Conservation (phyloP, 306 rosid species). For the Betula pendula region DNA sequence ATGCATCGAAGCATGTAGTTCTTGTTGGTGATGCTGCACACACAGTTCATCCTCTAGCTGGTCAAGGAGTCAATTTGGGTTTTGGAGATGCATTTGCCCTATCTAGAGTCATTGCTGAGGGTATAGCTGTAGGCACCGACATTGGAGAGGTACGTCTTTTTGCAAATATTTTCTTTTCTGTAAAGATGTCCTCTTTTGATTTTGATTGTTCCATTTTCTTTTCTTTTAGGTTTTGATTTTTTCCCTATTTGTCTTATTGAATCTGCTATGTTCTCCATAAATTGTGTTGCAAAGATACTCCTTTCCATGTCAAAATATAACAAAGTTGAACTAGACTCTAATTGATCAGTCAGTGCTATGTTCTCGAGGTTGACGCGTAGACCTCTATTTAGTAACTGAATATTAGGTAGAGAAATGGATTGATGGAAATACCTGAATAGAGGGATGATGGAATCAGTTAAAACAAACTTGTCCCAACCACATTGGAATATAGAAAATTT, state of each 20-base stretch:
- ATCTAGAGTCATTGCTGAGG: conserved; percentile 74
- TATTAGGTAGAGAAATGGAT: background rate
- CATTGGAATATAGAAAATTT: background rate
- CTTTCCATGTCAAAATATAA: background rate
- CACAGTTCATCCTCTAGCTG: conserved; percentile 94
- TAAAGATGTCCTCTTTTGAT: background rate
- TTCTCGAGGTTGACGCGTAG: background rate
- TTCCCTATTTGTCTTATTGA: background rate
- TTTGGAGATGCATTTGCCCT: conserved; percentile 83
- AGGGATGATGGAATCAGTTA: background rate
- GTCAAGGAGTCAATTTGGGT: conserved; percentile 96
- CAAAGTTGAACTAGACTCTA: background rate
- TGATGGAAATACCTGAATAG: background rate
- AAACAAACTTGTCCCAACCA: background rate
- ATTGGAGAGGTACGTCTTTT: conserved; percentile 70
- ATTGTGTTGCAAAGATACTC: background rate
- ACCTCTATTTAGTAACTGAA: background rate
- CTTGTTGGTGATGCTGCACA: conserved; percentile 95
- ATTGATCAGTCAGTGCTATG: background rate
- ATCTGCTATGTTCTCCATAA: background rate
- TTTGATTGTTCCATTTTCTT: background rate
- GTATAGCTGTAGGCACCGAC: conserved; percentile 73
- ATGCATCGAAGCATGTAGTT: conserved; percentile 67
- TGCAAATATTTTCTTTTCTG: background rate
- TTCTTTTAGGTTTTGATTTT: background rate